Conservation (phyloP, 331 rosid species). For the Malus hybrid region DNA sequence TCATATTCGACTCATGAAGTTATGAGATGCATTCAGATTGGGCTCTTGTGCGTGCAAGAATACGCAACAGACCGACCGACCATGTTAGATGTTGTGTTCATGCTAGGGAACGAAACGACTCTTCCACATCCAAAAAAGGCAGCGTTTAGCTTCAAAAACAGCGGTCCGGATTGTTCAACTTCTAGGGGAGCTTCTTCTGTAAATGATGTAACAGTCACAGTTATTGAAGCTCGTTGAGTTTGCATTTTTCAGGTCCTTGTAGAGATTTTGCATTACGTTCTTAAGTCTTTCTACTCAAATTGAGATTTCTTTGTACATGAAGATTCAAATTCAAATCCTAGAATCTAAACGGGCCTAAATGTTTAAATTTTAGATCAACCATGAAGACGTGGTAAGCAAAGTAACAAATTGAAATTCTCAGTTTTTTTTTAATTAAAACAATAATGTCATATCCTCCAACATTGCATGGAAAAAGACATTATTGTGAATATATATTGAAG, state of each 20-base stretch:
- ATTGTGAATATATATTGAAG: too few relatives aligned
- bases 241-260: too few relatives aligned
- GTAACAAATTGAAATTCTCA: neutral
- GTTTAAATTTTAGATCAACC: neutral
- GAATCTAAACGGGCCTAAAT: neutral
- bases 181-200: neutral
- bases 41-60: slow-evolving; percentile 41
- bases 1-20: slow-evolving; percentile 2
- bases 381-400: neutral
- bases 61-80: slow-evolving; percentile 35
- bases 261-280: too few relatives aligned
- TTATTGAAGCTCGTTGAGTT: neutral
- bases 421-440: too few relatives aligned
- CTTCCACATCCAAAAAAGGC: neutral
- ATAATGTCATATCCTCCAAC: too few relatives aligned
- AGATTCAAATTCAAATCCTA: neutral
- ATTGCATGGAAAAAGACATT: too few relatives aligned
- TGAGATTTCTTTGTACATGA: neutral
- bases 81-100: neutral
- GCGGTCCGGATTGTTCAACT: neutral
- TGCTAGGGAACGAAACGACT: neutral
- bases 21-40: slow-evolving; percentile 33
- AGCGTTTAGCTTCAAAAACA: neutral
- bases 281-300: too few relatives aligned
- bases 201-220: neutral